Evolutionary conservation across 139 green algal genomes (phyloP).

Genomic region (Coelastrella sp.): DNA sequence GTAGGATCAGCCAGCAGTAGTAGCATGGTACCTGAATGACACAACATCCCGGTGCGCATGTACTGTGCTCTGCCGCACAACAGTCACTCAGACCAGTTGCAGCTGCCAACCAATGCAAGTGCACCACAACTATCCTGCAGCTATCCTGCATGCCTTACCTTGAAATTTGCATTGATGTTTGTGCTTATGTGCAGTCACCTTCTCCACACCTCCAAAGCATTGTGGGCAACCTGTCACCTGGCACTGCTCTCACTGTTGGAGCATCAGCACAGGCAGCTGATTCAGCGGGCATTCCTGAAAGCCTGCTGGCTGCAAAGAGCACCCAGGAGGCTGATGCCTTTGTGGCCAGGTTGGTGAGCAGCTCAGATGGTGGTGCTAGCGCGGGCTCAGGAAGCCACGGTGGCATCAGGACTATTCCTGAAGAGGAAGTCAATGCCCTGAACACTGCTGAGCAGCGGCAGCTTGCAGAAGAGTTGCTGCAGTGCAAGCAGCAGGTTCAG

Average conservation of each 20-base stretch:
- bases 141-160: not conserved
- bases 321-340: constrained; percentile 9
- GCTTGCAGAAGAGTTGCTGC: not conserved
- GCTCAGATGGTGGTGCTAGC: not conserved
- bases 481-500: not conserved
- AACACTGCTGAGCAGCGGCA: not conserved
- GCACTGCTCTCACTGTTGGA: not conserved
- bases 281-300: not conserved
- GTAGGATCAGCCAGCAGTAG: not conserved
- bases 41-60: too few relatives aligned
- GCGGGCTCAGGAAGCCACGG: constrained; percentile 1
- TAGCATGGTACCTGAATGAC: not conserved
- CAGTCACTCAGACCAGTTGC: not conserved
- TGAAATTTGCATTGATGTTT: not conserved
- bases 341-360: constrained; percentile 1
- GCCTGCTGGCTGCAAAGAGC: constrained; percentile 29
- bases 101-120: not conserved
- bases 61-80: too few relatives aligned
- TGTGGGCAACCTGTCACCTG: not conserved
- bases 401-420: not conserved
- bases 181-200: not conserved
- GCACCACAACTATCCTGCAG: too few relatives aligned
- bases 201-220: not conserved
- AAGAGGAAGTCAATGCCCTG: not conserved
- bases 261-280: not conserved